Evolutionary conservation across 2,329 filamentous ascomycete species (phyloP).

Genomic region (Fusarium setosum): DNA sequence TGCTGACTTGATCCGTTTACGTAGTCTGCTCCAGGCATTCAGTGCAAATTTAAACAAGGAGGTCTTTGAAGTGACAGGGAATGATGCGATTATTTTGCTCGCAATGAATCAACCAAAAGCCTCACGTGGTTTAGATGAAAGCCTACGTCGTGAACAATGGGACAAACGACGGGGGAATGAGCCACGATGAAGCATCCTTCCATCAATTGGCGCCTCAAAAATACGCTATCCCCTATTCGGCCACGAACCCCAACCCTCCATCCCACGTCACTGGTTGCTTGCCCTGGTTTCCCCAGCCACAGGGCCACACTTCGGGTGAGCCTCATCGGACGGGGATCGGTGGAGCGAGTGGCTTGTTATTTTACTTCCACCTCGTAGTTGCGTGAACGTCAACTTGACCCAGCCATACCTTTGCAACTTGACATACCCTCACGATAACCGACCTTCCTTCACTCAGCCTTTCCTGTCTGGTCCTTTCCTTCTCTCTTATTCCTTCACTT

Average conservation of each 20-base stretch:
- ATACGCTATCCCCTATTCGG: slow-evolving; percentile 18
- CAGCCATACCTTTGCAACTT: slow-evolving; percentile 27
- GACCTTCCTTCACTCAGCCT: slow-evolving; percentile 12
- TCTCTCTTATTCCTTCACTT: neutral
- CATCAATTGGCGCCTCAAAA: slow-evolving; percentile 6
- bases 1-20: neutral
- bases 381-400: slow-evolving; percentile 26
- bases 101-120: neutral
- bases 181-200: slow-evolving; percentile 26
- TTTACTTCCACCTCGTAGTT: slow-evolving; percentile 11
- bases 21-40: no score
- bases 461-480: neutral
- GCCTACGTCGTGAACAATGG: neutral
- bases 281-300: slow-evolving; percentile 10
- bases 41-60: no score
- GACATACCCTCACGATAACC: slow-evolving; percentile 20
- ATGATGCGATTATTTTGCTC: neutral
- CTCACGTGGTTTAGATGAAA: slow-evolving; percentile 11
- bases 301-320: slow-evolving; percentile 41
- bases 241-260: neutral
- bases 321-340: slow-evolving; percentile 40
- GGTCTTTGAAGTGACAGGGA: no score
- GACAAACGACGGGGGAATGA: neutral
- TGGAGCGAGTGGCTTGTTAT: slow-evolving; percentile 25
- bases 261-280: slow-evolving; percentile 15